Evolutionary conservation across 768 basidiomycete genomes (phyloP).

Genomic region (Auricularia sp.): DNA sequence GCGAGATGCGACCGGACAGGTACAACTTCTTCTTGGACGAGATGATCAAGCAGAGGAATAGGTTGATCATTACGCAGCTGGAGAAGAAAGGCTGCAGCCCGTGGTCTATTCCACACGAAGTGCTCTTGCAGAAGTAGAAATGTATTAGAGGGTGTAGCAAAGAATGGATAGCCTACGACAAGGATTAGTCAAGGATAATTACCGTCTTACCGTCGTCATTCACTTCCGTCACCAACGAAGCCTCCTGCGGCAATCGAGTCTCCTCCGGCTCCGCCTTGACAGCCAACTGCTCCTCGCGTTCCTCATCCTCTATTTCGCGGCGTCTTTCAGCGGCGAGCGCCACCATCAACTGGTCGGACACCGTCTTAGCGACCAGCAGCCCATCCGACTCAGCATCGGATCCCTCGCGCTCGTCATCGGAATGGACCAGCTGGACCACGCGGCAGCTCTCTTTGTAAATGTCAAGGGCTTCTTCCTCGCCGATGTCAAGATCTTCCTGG

Average conservation of each 20-base stretch:
- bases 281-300: not conserved
- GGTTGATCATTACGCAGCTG: conserved; percentile 6
- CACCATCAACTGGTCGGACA: not conserved
- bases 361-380: not conserved
- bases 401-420: too few relatives aligned
- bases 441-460: too few relatives aligned
- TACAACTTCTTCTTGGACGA: conserved; percentile 30
- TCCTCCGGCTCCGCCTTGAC: not conserved
- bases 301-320: not conserved
- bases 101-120: not conserved
- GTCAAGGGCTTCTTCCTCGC: too few relatives aligned
- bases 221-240: too few relatives aligned
- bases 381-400: not conserved
- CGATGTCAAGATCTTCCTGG: too few relatives aligned
- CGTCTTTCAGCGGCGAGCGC: not conserved
- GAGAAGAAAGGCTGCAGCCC: not conserved
- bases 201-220: too few relatives aligned
- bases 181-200: too few relatives aligned
- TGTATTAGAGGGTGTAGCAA: too few relatives aligned
- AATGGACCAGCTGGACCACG: too few relatives aligned
- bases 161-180: too few relatives aligned
- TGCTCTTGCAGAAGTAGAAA: not conserved
- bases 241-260: not conserved
- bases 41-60: conserved; percentile 23
- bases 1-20: conserved; percentile 23